These are phyloP conservation scores for Gossypium rotundifolium DNA, from an alignment of 345 rosid species.

Conservation along the genomic window DNA sequence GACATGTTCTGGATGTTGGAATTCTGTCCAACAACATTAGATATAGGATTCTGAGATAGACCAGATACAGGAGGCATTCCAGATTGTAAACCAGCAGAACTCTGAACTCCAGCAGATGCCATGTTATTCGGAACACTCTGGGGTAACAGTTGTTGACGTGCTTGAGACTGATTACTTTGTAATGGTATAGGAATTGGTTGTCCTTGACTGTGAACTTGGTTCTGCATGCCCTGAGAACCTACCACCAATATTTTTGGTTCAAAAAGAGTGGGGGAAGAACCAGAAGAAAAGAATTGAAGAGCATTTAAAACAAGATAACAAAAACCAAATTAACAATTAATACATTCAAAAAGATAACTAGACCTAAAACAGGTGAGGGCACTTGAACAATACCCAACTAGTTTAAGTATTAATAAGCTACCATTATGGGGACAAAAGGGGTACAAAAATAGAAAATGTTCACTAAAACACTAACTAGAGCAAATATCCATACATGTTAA, in stretches of 20 bases:
- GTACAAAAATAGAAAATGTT: neutral
- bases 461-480: neutral
- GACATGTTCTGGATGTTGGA: slow-evolving; percentile 62
- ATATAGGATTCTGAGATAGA: slow-evolving; percentile 41
- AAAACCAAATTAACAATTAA: slow-evolving; percentile 14
- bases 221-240: slow-evolving; percentile 43
- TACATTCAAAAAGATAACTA: slow-evolving; percentile 14
- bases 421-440: neutral
- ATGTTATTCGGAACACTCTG: slow-evolving; percentile 66
- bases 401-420: neutral
- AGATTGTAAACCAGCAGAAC: slow-evolving; percentile 58
- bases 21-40: slow-evolving; percentile 50
- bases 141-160: slow-evolving; percentile 44
- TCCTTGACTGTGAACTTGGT: neutral
- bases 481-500: neutral
- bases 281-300: neutral
- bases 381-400: neutral
- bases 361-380: slow-evolving; percentile 3
- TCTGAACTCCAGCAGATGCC: slow-evolving; percentile 48
- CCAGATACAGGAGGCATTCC: slow-evolving; percentile 56
- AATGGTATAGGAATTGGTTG: neutral
- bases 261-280: neutral
- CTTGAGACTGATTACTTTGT: slow-evolving; percentile 60
- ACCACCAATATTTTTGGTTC: slow-evolving; percentile 4
- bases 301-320: slow-evolving; percentile 11